Conservation (phyloP, 169 alveolate species). For the Cryptosporidium felis region DNA sequence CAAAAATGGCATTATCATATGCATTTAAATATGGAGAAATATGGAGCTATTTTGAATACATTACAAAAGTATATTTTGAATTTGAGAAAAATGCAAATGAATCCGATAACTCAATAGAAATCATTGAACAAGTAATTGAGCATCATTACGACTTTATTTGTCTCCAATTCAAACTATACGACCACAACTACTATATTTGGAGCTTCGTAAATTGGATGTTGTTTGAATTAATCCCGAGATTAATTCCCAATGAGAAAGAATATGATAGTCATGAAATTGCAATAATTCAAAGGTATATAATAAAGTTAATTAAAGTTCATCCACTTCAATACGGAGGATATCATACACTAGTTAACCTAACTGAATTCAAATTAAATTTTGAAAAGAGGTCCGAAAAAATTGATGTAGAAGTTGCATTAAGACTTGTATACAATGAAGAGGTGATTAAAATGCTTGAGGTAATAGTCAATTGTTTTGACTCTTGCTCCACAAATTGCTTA, state of each 20-base stretch:
- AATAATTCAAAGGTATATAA: neutral
- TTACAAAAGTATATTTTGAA: neutral
- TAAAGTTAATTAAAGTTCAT: neutral
- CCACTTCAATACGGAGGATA: conserved; percentile 64
- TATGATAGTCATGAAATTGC: neutral
- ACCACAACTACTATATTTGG: conserved; percentile 43
- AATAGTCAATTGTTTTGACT: neutral
- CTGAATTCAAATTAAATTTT: neutral
- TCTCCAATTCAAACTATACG: neutral
- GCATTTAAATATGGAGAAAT: conserved; percentile 42
- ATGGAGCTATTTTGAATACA: conserved; percentile 39
- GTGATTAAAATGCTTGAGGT: neutral
- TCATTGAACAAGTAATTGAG: neutral
- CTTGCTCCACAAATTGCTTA: neutral
- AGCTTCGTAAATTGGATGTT: conserved; percentile 44
- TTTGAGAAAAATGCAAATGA: neutral
- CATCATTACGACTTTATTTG: neutral
- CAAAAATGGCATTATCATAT: conserved; percentile 10
- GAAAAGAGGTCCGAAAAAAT: neutral
- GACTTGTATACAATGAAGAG: neutral
- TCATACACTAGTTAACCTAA: conserved; percentile 25
- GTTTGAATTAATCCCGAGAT: conserved; percentile 6
- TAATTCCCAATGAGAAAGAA: neutral
- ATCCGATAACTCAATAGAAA: neutral
- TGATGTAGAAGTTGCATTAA: neutral